Conservation (phyloP, 345 rosid species). For the Pelargonium nanum region DNA sequence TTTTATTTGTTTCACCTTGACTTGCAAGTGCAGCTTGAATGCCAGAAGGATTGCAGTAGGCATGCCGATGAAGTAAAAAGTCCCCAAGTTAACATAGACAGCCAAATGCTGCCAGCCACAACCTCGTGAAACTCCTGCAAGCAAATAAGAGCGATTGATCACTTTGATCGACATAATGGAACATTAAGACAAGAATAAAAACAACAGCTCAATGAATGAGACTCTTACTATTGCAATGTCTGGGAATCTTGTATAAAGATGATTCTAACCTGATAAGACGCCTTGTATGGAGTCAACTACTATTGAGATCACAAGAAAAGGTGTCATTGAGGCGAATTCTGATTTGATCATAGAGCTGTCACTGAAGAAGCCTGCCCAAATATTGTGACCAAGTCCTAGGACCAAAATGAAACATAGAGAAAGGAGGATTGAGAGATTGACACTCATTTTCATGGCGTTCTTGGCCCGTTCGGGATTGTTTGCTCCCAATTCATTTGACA, state of each 20-base stretch:
- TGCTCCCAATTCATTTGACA: constrained; percentile 74
- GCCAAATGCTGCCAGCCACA: constrained; percentile 71
- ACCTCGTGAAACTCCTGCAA: constrained; percentile 60
- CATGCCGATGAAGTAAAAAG: constrained; percentile 42
- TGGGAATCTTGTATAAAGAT: background rate
- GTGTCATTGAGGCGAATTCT: constrained; percentile 43
- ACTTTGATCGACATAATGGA: too few relatives aligned
- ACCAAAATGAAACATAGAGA: constrained; percentile 30
- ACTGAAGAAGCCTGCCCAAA: constrained; percentile 57
- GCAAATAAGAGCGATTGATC: too few relatives aligned
- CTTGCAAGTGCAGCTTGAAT: constrained; percentile 38
- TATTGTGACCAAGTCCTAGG: constrained; percentile 38
- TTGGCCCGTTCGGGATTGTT: constrained; percentile 37
- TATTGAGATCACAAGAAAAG: constrained; percentile 47
- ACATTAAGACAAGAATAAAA: too few relatives aligned
- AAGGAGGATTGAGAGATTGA: constrained; percentile 46
- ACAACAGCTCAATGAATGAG: background rate
- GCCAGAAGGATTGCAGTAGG: constrained; percentile 39
- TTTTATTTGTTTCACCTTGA: constrained; percentile 26
- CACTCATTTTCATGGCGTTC: constrained; percentile 33
- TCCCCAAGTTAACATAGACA: constrained; percentile 33
- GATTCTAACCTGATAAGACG: constrained; percentile 42
- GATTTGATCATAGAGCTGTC: constrained; percentile 24
- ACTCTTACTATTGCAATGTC: too few relatives aligned
- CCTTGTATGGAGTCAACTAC: constrained; percentile 52